Evolutionary conservation across 2,329 filamentous ascomycete genomes (phyloP).

Genomic region (Colletotrichum sidae): DNA sequence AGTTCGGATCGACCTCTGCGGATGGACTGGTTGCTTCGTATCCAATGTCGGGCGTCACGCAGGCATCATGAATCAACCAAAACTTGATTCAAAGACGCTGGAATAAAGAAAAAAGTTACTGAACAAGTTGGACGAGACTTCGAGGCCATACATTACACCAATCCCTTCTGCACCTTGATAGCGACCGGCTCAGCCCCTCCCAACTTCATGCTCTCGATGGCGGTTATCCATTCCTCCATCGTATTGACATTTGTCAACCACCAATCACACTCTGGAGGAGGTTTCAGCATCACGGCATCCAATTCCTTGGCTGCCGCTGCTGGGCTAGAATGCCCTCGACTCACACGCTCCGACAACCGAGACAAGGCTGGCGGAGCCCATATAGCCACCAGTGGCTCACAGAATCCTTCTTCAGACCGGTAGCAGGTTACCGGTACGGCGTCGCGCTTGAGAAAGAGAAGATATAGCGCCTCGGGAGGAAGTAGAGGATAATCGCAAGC

Average conservation of each 20-base stretch:
- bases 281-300: slow-evolving; percentile 13
- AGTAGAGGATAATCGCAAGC: slow-evolving; percentile 50
- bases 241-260: slow-evolving; percentile 32
- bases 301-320: slow-evolving; percentile 22
- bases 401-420: slow-evolving; percentile 42
- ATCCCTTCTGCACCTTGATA: neutral
- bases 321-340: slow-evolving; percentile 33
- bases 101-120: no score
- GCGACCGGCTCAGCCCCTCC: slow-evolving; percentile 2
- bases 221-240: slow-evolving; percentile 27
- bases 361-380: slow-evolving; percentile 48
- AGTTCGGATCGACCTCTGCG: neutral
- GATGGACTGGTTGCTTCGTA: neutral
- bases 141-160: neutral
- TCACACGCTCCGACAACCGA: slow-evolving; percentile 37
- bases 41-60: neutral
- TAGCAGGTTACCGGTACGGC: slow-evolving; percentile 48
- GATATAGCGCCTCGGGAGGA: slow-evolving; percentile 41
- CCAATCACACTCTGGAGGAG: slow-evolving; percentile 19
- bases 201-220: slow-evolving; percentile 26
- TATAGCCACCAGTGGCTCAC: slow-evolving; percentile 50
- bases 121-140: neutral
- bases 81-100: neutral
- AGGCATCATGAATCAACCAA: neutral
- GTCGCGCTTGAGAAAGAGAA: slow-evolving; percentile 42